Base-by-base conservation (phyloP, 495 filamentous ascomycete species). In the Penicillium samsonianum region DNA sequence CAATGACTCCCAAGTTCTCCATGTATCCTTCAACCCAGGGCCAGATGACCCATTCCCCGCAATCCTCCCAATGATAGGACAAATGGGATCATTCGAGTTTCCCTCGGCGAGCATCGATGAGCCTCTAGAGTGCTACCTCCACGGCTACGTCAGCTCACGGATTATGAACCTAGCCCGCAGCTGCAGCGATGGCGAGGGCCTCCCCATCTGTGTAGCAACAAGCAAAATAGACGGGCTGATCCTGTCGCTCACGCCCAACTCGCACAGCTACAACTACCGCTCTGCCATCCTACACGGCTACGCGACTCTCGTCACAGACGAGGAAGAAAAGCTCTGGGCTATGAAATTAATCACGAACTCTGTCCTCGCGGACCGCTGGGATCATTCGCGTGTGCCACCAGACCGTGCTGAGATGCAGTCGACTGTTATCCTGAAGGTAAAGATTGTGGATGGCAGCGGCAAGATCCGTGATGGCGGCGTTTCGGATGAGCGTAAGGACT, bases 261-360 rank as follows among this genome's bases (percentile, higher is more conserved):
- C 79, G 20, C 90, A 96, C 76, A 89, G 81, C 68, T 92, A 90
- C 78, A 96, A 96, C 76, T 96, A 94, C 75, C 90, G 91, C 64
- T 90, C 87, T 41, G 91, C 89, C 7, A 73, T 90, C 16, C 78
- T 95, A 25, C 90, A 92, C 65, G 92, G 92, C 5, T 82, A 85
- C 65, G 92, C 89, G 12, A 72, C 63, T 1, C 65, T 88, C 10
- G 90, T 96, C 20, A 81, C 79, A 16, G 82, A 86, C 52, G 66
- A 71, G 2, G 82, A 78, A 7, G 92, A 96, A 69, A 92, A 93
- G 67, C 69, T 89, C 6, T 96, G 82, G 76, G 92, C 92, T 1
- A 89, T 97, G 87, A 72, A 88, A 58, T 72, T 90, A 22, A 84
- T 97, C 60, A 96, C 92, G 5, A 82, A 96, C 67, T 78, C 80